Base-by-base conservation (phyloP, 1,284 basidiomycete genomes). In the Pisolithus thermaeus region DNA sequence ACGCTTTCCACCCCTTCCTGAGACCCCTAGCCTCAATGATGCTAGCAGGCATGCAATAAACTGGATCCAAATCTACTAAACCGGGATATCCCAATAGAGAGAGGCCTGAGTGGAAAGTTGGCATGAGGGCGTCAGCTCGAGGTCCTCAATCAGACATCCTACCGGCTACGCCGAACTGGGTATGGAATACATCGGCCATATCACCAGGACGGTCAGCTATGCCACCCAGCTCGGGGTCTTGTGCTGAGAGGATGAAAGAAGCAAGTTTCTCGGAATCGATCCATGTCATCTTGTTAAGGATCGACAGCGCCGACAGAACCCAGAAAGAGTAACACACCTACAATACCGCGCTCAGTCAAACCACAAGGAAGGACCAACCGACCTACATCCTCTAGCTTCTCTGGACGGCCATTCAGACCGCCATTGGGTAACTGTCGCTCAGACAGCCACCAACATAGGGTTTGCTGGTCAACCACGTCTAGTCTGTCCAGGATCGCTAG, bases 251-350 rank as follows among this genome's bases (percentile, higher is more conserved):
- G 53, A 99, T 96, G 70, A 98, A 99, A 1, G 68, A 58, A 1
- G 70, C 73, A 28, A 98, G 74, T 67, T 91, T 93, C n/a, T 86
- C 79, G 0, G 83, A 75, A 65, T 97, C 88, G 61, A 99, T 97
- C 93, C 96, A 99, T 9, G 81, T 73, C 18, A 95, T 68, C 61
- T 87, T 91, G 43, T 85, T 80, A 37, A 99, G 70, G 53, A 97
- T 95, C 18, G 92, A 84, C 47, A 99, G 70, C 0, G 90, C 77
- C 1, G 95, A 94, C 3, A 99, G 78, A 5, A 96, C 93, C 94
- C 95, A 99, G 76, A 93, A 96, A 61, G 90, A 93, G 71, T 99
- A 99, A 73, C 97, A 99, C 3, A 97, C 92, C 92, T 95, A 56
- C 5, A 28, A 40, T 23, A 23, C 23, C 38, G 43, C 4, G 22